Percentiles rank a stretch among this genome's conserved stretches.
Conservation (phyloP, 2,329 filamentous ascomycete genomes). For the Sphaerostilbella broomeana region DNA sequence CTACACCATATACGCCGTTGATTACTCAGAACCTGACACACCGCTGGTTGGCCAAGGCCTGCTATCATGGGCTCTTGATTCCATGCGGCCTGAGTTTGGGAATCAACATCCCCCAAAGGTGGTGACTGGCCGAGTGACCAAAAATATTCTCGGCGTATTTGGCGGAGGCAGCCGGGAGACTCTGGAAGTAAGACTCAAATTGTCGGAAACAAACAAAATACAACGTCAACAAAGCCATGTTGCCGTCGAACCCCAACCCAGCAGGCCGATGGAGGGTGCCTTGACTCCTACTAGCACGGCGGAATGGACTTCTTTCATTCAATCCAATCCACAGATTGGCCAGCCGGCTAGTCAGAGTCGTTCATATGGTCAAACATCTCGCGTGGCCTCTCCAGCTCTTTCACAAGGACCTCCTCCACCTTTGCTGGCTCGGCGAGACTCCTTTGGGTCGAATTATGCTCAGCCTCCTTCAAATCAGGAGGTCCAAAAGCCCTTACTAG, state of each 20-base stretch:
- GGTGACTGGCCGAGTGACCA: conserved; percentile 85
- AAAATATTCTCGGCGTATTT: conserved; percentile 78
- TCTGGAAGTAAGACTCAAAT: conserved; percentile 83
- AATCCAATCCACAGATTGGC: conserved; percentile 56
- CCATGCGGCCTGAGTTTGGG: conserved; percentile 32
- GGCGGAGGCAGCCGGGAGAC: conserved; percentile 78
- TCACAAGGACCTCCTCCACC: conserved; percentile 25
- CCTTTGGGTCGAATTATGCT: conserved; percentile 21
- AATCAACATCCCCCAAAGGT: conserved; percentile 55
- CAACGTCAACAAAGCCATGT: conserved; percentile 24
- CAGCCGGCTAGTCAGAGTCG: conserved; percentile 22
- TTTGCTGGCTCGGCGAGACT: conserved; percentile 21
- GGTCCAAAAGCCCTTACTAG: conserved; percentile 28
- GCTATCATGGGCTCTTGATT: conserved; percentile 72
- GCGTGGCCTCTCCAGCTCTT: conserved; percentile 32
- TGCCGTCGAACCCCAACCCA: conserved; percentile 12
- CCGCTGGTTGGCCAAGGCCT: conserved; percentile 94
- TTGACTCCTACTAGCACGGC: conserved; percentile 55
- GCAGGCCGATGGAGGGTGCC: conserved; percentile 26
- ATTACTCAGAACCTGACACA: conserved; percentile 91
- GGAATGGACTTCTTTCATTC: conserved; percentile 73
- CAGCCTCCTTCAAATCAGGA: conserved; percentile 22
- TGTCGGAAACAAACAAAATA: conserved; percentile 67
- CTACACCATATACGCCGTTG: conserved; percentile 95
- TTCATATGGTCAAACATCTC: conserved; percentile 21